phyloP scores from a whole-genome alignment of 768 basidiomycete genomes.

The Boletus sp. region DNA sequence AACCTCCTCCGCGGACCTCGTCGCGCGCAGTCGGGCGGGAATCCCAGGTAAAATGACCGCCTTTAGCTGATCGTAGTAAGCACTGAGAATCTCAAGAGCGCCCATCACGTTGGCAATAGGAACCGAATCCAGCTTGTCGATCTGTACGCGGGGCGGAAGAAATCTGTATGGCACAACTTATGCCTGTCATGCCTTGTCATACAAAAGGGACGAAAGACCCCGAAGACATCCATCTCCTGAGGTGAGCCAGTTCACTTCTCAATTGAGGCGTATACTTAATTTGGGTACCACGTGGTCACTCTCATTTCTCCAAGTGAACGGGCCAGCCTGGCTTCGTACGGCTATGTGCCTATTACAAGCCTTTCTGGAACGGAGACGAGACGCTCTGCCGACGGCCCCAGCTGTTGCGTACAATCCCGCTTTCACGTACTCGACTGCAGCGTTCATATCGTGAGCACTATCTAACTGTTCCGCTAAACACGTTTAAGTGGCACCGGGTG shows the following conservation, averaged over 20 bases:
- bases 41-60: conserved; percentile 12
- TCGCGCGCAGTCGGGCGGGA: not conserved
- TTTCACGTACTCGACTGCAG: conserved; percentile 24
- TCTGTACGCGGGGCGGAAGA: conserved; percentile 14
- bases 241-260: conserved; percentile 24
- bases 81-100: conserved; percentile 8
- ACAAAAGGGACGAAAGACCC: conserved; percentile 20
- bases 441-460: conserved; percentile 21
- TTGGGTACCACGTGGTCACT: conserved; percentile 17
- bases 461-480: conserved; percentile 12
- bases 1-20: conserved; percentile 23
- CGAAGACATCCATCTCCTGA: conserved; percentile 10
- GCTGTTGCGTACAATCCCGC: conserved; percentile 20
- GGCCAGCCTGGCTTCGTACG: conserved; percentile 2
- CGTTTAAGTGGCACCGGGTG: conserved; percentile 20
- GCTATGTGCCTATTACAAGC: conserved; percentile 10
- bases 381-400: conserved; percentile 20
- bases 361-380: conserved; percentile 21
- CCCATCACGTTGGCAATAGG: conserved; percentile 18
- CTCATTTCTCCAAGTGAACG: conserved; percentile 3
- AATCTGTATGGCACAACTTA: not conserved
- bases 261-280: not conserved
- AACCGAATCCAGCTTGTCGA: conserved; percentile 13
- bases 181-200: not conserved
- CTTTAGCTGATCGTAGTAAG: conserved; percentile 2